phyloP scores from a whole-genome alignment of 257 asterid genomes.

The Eucommia ulmoides region DNA sequence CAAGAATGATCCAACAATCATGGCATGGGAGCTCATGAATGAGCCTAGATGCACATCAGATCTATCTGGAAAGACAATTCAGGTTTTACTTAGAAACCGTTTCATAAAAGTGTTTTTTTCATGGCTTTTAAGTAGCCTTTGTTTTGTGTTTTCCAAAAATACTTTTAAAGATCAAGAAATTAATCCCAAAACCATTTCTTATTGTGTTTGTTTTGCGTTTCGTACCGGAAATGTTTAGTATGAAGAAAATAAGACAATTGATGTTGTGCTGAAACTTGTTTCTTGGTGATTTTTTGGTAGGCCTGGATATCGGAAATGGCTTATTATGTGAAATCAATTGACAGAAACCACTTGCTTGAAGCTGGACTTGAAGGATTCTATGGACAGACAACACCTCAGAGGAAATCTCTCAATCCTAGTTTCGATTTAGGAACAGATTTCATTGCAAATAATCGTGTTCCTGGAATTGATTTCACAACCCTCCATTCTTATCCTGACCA shows the following conservation, averaged over 20 bases:
- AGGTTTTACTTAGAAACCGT: too few species aligned
- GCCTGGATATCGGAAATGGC: constrained; percentile 90
- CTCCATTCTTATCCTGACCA: constrained; percentile 86
- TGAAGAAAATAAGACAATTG: too few species aligned
- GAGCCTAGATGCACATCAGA: constrained; percentile 91
- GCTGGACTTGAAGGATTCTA: constrained; percentile 91
- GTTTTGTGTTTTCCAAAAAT: too few species aligned
- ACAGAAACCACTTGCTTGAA: constrained; percentile 67
- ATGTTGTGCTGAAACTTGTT: too few species aligned
- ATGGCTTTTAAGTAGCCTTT: too few species aligned
- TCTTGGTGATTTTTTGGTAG: constrained; percentile 24
- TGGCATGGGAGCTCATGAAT: constrained; percentile 99
- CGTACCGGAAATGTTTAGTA: too few species aligned
- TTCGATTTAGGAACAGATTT: constrained; percentile 66
- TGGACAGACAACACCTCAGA: constrained; percentile 50
- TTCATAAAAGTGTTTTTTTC: too few species aligned
- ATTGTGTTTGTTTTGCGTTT: too few species aligned
- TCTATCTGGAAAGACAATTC: constrained; percentile 74
- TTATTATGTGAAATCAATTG: constrained; percentile 61
- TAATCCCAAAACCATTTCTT: too few species aligned
- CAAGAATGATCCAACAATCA: constrained; percentile 91
- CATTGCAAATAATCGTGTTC: constrained; percentile 54
- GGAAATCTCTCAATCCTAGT: constrained; percentile 39
- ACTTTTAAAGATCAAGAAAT: too few species aligned
- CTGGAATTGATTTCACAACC: constrained; percentile 73